Percentiles rank a stretch among this genome's conserved stretches.
phyloP scores from a whole-genome alignment of 2,329 filamentous ascomycete species.

The Chaetomiaceae sp. region DNA sequence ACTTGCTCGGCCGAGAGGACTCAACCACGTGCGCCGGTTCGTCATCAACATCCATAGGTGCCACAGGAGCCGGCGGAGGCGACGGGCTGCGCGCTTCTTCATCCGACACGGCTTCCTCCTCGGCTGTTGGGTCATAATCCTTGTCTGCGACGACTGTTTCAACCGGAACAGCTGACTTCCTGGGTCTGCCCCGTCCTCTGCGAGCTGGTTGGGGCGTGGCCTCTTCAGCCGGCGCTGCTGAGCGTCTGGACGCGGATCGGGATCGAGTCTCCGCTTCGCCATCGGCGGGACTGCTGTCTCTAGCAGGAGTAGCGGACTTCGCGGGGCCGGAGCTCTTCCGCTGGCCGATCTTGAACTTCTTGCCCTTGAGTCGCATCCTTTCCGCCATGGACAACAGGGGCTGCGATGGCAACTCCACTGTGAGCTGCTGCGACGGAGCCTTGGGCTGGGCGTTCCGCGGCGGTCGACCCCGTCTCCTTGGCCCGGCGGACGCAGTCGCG shows the following conservation, averaged over 20 bases:
- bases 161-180: neutral
- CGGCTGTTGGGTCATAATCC: conserved; percentile 21
- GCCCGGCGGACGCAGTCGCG: neutral
- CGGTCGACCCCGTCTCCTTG: conserved; percentile 35
- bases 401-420: conserved; percentile 19
- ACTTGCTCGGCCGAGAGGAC: neutral
- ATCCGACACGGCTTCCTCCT: conserved; percentile 25
- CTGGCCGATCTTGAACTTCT: conserved; percentile 48
- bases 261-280: neutral
- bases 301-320: neutral
- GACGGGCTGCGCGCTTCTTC: conserved; percentile 14
- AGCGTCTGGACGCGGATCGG: neutral
- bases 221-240: neutral
- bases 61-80: neutral
- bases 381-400: conserved; percentile 54
- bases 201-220: neutral
- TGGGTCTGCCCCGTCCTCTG: neutral
- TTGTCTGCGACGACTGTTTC: conserved; percentile 13
- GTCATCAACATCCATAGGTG: neutral
- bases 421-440: neutral
- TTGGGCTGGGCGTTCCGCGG: conserved; percentile 22
- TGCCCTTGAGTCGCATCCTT: conserved; percentile 51
- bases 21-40: neutral
- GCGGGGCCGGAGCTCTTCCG: conserved; percentile 27
- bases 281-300: neutral